Base-by-base conservation (phyloP, 345 rosid species). In the Brassica juncea region DNA sequence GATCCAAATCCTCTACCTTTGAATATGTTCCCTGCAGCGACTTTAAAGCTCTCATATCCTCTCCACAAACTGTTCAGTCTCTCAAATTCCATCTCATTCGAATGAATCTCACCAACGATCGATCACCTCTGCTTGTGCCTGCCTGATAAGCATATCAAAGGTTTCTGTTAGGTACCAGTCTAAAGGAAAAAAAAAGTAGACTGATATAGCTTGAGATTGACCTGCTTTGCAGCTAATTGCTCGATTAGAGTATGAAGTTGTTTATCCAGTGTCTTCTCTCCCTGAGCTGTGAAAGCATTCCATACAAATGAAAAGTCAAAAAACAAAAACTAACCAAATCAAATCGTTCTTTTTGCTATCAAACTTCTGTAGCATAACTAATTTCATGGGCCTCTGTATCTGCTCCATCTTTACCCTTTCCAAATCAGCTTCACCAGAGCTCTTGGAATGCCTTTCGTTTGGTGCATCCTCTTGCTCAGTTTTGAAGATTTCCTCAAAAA, bases 291-390 rank as follows among this genome's bases (percentile, higher is more conserved):
- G 37, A 4, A 4, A 4, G 37, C 6, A 34, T 35, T 68, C 37
- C 58, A 73, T 70, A 80, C 55, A 82, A 42, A 14, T 27, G 65
- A 31, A 73, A 77, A 8, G 63, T 64, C 25, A 23, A 23, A 23
- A 23, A 23, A 23, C 25, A 23, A 23, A 23, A 23, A 23, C 25
- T 23, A 23, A 23, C 25, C 25, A 23, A 23, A 23, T 23, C 92
- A 90, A 59, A 74, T 90, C 92, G 23, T 81, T 86, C 82, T 88
- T 90, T 87, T 92, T 91, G 80, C 65, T 81, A 84, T 90, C 97
- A 74, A 92, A 81, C 82, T 89, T 90, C 66, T 89, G 87, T 55
- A 80, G 77, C 65, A 87, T 63, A 25, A 71, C 75, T 44, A 88
- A 84, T 25, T 82, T 84, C 39, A 79, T 78, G 25, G 70, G 84